These are phyloP conservation scores for Tuber microsphaerosporum DNA, from an alignment of 495 filamentous ascomycete species.

Conservation along the genomic window DNA sequence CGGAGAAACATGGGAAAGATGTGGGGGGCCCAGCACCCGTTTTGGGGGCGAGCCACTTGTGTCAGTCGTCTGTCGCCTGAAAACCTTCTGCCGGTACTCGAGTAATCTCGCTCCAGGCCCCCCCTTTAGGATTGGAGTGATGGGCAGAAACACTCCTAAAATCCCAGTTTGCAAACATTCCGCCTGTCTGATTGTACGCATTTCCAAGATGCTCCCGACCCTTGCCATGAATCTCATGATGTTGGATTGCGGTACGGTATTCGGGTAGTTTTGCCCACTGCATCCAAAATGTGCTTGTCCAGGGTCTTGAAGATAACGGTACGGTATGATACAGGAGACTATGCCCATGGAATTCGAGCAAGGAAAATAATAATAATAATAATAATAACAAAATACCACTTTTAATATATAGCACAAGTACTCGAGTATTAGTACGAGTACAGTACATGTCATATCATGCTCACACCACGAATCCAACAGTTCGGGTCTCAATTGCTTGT, in stretches of 20 bases:
- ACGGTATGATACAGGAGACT: not conserved
- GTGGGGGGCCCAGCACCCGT: not conserved
- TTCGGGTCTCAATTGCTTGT: not conserved
- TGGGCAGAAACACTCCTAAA: not conserved
- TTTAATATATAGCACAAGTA: too few species aligned
- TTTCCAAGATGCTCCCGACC: not conserved
- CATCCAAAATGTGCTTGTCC: not conserved
- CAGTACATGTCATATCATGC: not conserved
- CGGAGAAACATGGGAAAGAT: not conserved
- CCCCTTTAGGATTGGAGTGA: not conserved
- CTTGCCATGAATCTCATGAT: not conserved
- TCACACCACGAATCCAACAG: not conserved
- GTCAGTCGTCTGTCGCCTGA: not conserved
- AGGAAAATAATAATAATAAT: not conserved
- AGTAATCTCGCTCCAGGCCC: not conserved
- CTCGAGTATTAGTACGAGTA: too few species aligned
- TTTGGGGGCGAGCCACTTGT: not conserved
- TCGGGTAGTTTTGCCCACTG: not conserved
- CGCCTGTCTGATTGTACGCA: not conserved
- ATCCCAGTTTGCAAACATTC: not conserved
- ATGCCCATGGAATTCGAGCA: not conserved
- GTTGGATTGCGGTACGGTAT: not conserved
- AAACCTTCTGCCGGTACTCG: not conserved
- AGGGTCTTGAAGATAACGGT: not conserved
- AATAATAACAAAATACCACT: not conserved